These are phyloP conservation scores for Cucurbita moschata DNA, from an alignment of 306 rosid species.

Conservation along the genomic window DNA sequence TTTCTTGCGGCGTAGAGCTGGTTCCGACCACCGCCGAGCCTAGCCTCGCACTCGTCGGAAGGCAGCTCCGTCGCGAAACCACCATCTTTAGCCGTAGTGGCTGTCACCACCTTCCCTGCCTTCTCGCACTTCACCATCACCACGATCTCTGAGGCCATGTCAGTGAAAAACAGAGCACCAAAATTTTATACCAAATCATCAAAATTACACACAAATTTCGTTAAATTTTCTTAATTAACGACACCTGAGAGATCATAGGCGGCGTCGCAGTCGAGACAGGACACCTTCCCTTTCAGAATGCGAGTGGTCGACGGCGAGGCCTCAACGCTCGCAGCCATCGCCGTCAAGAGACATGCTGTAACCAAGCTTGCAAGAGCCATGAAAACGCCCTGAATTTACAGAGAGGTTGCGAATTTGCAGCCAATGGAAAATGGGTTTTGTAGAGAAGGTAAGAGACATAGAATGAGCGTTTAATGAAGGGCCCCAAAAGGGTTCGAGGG, in stretches of 20 bases:
- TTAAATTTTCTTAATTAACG: too few relatives aligned
- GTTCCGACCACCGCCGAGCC: constrained; percentile 50
- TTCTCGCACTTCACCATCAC: constrained; percentile 50
- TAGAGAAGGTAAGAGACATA: constrained; percentile 3
- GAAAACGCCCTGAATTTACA: neutral
- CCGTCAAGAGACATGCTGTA: constrained; percentile 26
- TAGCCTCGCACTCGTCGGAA: constrained; percentile 29
- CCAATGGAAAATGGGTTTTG: neutral
- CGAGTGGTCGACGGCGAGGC: constrained; percentile 35
- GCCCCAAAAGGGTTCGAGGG: neutral
- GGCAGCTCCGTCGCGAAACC: constrained; percentile 42
- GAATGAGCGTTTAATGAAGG: neutral
- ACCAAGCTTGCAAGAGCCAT: constrained; percentile 37
- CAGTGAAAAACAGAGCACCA: neutral
- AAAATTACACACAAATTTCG: too few relatives aligned
- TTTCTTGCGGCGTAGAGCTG: constrained; percentile 39
- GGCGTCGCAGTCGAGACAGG: constrained; percentile 55
- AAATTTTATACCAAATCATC: neutral
- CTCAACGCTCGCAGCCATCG: constrained; percentile 24
- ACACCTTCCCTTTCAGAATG: constrained; percentile 38
- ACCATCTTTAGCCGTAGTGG: constrained; percentile 45
- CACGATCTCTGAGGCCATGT: constrained; percentile 28
- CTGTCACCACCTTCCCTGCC: constrained; percentile 21
- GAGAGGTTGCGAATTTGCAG: neutral
- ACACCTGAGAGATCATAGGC: constrained; percentile 46